Percentiles rank a stretch among this genome's conserved stretches.
Evolutionary conservation across 306 rosid genomes (phyloP).

Genomic region (Canavalia ensiformis): DNA sequence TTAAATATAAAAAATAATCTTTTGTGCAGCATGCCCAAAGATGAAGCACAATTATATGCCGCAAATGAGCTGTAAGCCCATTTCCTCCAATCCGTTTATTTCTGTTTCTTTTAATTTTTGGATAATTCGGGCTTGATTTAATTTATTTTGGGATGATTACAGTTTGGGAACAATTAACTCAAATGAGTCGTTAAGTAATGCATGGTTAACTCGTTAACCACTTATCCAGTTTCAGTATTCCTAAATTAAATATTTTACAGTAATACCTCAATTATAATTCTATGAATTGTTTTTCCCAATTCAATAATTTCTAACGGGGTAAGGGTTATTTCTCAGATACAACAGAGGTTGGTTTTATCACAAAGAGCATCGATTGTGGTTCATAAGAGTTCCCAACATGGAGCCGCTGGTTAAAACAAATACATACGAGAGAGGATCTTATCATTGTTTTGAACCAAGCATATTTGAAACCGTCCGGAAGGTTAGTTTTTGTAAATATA

Average conservation of each 20-base stretch:
- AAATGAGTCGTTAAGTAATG: slow-evolving; percentile 16
- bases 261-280: slow-evolving; percentile 4
- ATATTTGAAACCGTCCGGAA: slow-evolving; percentile 80
- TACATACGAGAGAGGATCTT: slow-evolving; percentile 87
- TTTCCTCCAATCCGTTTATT: slow-evolving; percentile 33
- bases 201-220: slow-evolving; percentile 25
- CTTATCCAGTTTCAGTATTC: neutral
- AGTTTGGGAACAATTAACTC: slow-evolving; percentile 12
- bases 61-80: slow-evolving; percentile 88
- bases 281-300: slow-evolving; percentile 2
- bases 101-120: slow-evolving; percentile 8
- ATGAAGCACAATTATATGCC: slow-evolving; percentile 91
- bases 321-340: slow-evolving; percentile 58
- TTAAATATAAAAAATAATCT: neutral
- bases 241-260: neutral
- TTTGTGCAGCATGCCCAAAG: slow-evolving; percentile 91
- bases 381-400: slow-evolving; percentile 71
- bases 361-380: slow-evolving; percentile 85
- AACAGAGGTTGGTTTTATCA: slow-evolving; percentile 94
- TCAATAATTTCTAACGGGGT: slow-evolving; percentile 30
- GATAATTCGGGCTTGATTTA: slow-evolving; percentile 16
- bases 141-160: slow-evolving; percentile 8
- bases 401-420: slow-evolving; percentile 87
- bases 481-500: slow-evolving; percentile 62
- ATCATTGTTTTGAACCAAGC: slow-evolving; percentile 88